Percentiles rank a stretch among this genome's conserved stretches.
These are phyloP conservation scores for Fusarium verrucosum DNA, from an alignment of 2,329 filamentous ascomycete species.

Conservation along the genomic window DNA sequence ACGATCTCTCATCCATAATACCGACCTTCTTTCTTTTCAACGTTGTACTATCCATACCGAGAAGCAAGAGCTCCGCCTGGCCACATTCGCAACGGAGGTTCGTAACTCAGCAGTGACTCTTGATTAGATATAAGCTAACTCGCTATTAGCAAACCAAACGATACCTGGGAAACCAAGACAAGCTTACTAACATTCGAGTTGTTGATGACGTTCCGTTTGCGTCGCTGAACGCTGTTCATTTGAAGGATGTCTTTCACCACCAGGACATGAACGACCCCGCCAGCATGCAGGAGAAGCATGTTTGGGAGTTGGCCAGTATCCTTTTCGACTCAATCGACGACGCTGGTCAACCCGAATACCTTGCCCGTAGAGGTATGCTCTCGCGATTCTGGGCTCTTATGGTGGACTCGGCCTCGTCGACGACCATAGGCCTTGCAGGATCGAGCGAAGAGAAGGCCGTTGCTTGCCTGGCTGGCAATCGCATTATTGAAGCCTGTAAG, in stretches of 20 bases:
- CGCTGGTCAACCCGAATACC: constrained; percentile 53
- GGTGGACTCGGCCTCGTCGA: constrained; percentile 67
- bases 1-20: constrained; percentile 41
- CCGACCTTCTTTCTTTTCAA: constrained; percentile 49
- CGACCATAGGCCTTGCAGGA: constrained; percentile 65
- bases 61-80: constrained; percentile 70
- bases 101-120: background rate
- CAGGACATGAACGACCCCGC: constrained; percentile 55
- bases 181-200: constrained; percentile 62
- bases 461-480: constrained; percentile 79
- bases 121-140: too few species aligned
- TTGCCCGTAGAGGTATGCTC: constrained; percentile 69
- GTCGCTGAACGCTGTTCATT: constrained; percentile 51
- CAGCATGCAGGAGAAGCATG: constrained; percentile 71
- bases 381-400: constrained; percentile 72
- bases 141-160: constrained; percentile 62
- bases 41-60: constrained; percentile 67
- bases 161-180: constrained; percentile 64
- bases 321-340: constrained; percentile 77
- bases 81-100: constrained; percentile 68
- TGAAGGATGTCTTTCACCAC: constrained; percentile 54
- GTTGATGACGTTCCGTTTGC: constrained; percentile 69
- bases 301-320: constrained; percentile 88
- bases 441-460: constrained; percentile 85
- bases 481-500: constrained; percentile 83